Evolutionary conservation across 2,329 filamentous ascomycete genomes (phyloP).

Genomic region (Clarireedia homoeocarpa): DNA sequence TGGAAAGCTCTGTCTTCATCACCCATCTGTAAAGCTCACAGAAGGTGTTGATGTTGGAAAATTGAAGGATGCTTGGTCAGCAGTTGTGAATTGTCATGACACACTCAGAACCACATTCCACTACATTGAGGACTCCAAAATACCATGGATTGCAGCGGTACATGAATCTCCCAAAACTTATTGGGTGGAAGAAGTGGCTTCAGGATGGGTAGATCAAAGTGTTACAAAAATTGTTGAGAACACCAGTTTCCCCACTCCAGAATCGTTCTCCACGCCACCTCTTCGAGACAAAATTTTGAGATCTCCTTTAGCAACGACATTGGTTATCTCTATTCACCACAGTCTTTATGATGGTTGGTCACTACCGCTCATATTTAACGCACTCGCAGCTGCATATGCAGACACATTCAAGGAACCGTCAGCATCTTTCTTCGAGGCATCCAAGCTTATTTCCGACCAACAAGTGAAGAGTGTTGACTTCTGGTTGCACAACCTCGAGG

Average conservation of each 20-base stretch:
- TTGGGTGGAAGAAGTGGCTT: neutral
- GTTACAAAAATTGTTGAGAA: neutral
- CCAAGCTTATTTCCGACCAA: neutral
- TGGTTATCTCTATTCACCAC: constrained; percentile 47
- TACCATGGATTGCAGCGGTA: constrained; percentile 15
- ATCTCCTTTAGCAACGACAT: constrained; percentile 22
- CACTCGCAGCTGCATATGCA: neutral
- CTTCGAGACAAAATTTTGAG: neutral
- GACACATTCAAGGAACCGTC: neutral
- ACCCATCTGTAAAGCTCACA: constrained; percentile 16
- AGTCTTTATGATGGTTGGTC: constrained; percentile 49
- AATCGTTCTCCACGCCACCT: neutral
- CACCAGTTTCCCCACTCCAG: constrained; percentile 5
- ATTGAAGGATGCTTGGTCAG: constrained; percentile 24
- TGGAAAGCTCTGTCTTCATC: constrained; percentile 30
- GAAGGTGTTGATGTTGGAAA: constrained; percentile 12
- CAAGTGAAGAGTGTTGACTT: neutral
- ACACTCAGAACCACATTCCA: constrained; percentile 28
- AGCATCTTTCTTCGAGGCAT: neutral
- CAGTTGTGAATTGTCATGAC: constrained; percentile 16
- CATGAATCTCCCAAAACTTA: neutral
- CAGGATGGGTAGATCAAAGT: neutral
- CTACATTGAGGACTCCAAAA: neutral
- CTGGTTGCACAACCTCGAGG: neutral
- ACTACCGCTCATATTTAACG: constrained; percentile 23